These are phyloP conservation scores for Chaetomium olivaceum DNA, from an alignment of 2,329 filamentous ascomycete species.

Conservation along the genomic window DNA sequence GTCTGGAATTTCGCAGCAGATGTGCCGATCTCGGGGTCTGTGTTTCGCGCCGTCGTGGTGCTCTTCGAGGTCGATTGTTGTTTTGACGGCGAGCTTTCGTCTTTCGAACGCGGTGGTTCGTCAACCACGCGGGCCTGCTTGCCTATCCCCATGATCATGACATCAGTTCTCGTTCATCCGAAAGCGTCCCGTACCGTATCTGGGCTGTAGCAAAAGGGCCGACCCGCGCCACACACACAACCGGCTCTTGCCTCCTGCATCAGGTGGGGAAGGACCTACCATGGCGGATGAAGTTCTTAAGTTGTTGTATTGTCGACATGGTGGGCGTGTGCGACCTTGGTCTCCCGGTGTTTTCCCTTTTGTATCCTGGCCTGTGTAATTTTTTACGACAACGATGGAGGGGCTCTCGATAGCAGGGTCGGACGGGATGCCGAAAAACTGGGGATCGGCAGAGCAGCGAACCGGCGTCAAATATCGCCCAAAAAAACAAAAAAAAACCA, in stretches of 20 bases:
- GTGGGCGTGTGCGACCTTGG: slow-evolving; percentile 26
- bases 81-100: slow-evolving; percentile 51
- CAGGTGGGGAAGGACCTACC: slow-evolving; percentile 48
- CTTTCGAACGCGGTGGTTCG: slow-evolving; percentile 51
- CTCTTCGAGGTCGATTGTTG: slow-evolving; percentile 56
- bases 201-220: background rate
- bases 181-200: background rate
- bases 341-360: slow-evolving; percentile 3
- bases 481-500: slow-evolving; percentile 1
- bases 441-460: slow-evolving; percentile 6
- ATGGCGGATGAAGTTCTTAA: slow-evolving; percentile 98
- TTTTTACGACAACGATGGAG: slow-evolving; percentile 1
- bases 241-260: background rate
- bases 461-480: slow-evolving; percentile 1
- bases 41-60: slow-evolving; percentile 48
- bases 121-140: slow-evolving; percentile 80
- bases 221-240: background rate
- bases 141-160: slow-evolving; percentile 48
- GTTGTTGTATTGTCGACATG: slow-evolving; percentile 82
- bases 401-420: background rate
- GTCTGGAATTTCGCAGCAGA: slow-evolving; percentile 50
- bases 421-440: background rate
- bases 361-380: background rate
- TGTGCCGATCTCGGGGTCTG: slow-evolving; percentile 46
- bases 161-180: slow-evolving; percentile 38